These are phyloP conservation scores for Pilaira anomala DNA, from an alignment of 192 early-diverging fungal genomes.

Conservation along the genomic window DNA sequence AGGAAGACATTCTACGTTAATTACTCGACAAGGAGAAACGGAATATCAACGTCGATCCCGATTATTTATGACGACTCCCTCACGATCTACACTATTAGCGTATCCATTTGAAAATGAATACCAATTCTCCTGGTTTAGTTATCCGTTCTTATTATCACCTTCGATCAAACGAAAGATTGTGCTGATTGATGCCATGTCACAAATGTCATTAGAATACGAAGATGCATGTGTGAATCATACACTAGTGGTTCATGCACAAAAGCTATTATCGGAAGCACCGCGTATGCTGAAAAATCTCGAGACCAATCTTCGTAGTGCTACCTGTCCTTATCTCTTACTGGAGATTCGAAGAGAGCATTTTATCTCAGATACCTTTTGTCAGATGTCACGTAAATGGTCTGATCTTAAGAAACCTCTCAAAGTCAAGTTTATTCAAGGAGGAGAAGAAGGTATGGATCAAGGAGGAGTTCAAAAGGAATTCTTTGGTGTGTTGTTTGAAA, in stretches of 20 bases:
- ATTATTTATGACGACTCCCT: conserved; percentile 13
- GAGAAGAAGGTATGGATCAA: conserved; percentile 93
- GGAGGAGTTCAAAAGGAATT: conserved; percentile 97
- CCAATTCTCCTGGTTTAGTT: conserved; percentile 66
- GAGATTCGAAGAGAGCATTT: conserved; percentile 67
- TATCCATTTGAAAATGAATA: conserved; percentile 36
- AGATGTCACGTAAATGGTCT: conserved; percentile 56
- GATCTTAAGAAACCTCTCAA: conserved; percentile 82
- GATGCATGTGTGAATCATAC: conserved; percentile 82
- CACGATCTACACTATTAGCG: neutral
- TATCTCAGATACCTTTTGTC: conserved; percentile 74
- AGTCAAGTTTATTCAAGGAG: conserved; percentile 81
- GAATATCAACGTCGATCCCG: conserved; percentile 17
- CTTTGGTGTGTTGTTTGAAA: conserved; percentile 74
- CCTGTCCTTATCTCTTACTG: conserved; percentile 79
- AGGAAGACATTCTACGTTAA: conserved; percentile 17
- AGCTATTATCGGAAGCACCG: conserved; percentile 56
- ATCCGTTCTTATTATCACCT: conserved; percentile 68
- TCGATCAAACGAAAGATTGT: conserved; percentile 67
- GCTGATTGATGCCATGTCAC: conserved; percentile 71
- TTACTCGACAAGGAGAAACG: neutral
- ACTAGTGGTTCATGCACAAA: conserved; percentile 70
- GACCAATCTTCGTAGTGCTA: conserved; percentile 51
- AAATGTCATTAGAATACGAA: conserved; percentile 77
- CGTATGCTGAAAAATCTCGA: conserved; percentile 48